These are phyloP conservation scores for Termitomyces sp. DNA, from an alignment of 768 basidiomycete genomes.

Conservation along the genomic window DNA sequence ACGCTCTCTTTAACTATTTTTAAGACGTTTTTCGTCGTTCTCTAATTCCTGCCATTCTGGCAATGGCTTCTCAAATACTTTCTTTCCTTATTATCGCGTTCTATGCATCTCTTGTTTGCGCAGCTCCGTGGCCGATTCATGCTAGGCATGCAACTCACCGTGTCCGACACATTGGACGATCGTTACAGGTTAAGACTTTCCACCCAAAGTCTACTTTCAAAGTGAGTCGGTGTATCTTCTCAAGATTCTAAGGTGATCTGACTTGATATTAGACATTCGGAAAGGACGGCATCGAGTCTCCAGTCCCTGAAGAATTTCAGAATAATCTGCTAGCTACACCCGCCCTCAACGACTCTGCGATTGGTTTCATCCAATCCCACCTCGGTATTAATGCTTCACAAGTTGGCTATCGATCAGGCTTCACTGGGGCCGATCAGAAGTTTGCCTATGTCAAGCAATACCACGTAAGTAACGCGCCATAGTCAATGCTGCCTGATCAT, in stretches of 20 bases:
- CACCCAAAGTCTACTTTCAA: slow-evolving; percentile 23
- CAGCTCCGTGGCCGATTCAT: slow-evolving; percentile 29
- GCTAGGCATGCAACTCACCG: slow-evolving; percentile 28
- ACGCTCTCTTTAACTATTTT: slow-evolving; percentile 5
- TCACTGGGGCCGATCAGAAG: slow-evolving; percentile 12
- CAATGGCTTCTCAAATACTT: slow-evolving; percentile 25
- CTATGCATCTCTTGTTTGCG: slow-evolving; percentile 18
- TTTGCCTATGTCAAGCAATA: slow-evolving; percentile 30
- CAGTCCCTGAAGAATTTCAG: slow-evolving; percentile 9
- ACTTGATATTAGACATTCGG: slow-evolving; percentile 21
- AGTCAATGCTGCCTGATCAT: background rate
- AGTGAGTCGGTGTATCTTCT: slow-evolving; percentile 7
- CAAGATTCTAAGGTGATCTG: background rate
- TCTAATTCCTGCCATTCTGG: slow-evolving; percentile 17
- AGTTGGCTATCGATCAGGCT: slow-evolving; percentile 20
- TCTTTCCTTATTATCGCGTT: slow-evolving; percentile 22
- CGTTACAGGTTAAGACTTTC: slow-evolving; percentile 20
- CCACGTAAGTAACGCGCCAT: slow-evolving; percentile 17
- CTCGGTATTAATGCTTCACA: slow-evolving; percentile 18
- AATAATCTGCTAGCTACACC: slow-evolving; percentile 14
- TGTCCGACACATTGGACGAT: slow-evolving; percentile 23
- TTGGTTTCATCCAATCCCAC: slow-evolving; percentile 24
- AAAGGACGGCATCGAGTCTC: slow-evolving; percentile 20
- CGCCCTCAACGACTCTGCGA: slow-evolving; percentile 24
- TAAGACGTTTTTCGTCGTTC: slow-evolving; percentile 9